phyloP scores from a whole-genome alignment of 2,329 filamentous ascomycete species.

The Scedosporium apiospermum region DNA sequence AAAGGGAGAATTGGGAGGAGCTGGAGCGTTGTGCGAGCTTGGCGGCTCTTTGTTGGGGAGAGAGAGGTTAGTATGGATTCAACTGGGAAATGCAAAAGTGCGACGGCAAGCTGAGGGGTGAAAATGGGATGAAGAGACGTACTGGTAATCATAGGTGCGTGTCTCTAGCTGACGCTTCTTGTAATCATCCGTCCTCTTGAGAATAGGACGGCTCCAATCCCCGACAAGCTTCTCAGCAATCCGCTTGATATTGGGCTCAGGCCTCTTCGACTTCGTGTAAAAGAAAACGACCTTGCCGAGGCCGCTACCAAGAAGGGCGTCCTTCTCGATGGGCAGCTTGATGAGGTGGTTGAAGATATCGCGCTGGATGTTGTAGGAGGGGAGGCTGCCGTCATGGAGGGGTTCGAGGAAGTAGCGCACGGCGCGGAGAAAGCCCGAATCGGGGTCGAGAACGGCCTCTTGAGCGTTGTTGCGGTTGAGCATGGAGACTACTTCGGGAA shows the following conservation, averaged over 20 bases:
- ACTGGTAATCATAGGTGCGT: constrained; percentile 55
- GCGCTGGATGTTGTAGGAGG: constrained; percentile 94
- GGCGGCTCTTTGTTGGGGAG: constrained; percentile 27
- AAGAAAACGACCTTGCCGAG: constrained; percentile 96
- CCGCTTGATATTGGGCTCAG: constrained; percentile 81
- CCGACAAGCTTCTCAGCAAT: constrained; percentile 86
- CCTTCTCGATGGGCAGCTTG: constrained; percentile 81
- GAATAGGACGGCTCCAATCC: constrained; percentile 90
- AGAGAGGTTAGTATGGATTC: not conserved
- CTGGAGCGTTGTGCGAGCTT: constrained; percentile 41
- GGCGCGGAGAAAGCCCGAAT: constrained; percentile 88
- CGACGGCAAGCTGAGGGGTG: not conserved
- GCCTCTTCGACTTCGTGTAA: constrained; percentile 90
- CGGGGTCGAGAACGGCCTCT: constrained; percentile 79
- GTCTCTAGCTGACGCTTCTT: constrained; percentile 67
- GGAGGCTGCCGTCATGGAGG: constrained; percentile 83
- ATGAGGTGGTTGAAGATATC: constrained; percentile 78
- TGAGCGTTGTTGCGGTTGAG: constrained; percentile 85
- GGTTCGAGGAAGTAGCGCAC: constrained; percentile 97
- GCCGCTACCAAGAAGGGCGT: constrained; percentile 78
- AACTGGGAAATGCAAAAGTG: not conserved
- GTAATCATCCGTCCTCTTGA: constrained; percentile 91
- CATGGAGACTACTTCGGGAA: constrained; percentile 80
- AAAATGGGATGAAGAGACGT: constrained; percentile 21
- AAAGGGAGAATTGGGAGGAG: constrained; percentile 38